phyloP scores from a whole-genome alignment of 192 early-diverging fungal genomes.

The Entomortierella parvispora region DNA sequence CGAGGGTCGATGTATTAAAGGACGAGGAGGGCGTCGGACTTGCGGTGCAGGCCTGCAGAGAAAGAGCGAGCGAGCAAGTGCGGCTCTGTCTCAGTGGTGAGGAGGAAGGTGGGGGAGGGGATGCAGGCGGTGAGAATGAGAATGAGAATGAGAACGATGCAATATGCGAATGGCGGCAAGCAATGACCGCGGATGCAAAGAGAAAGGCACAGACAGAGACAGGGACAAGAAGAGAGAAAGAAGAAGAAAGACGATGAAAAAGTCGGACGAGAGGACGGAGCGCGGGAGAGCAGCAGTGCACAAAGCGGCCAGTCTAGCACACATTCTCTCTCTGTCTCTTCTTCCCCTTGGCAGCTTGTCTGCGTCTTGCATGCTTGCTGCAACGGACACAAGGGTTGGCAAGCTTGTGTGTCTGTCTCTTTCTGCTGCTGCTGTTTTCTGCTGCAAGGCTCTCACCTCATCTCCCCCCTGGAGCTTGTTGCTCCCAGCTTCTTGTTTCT shows the following conservation, averaged over 20 bases:
- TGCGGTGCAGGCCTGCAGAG: background rate
- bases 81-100: background rate
- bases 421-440: background rate
- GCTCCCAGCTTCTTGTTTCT: too few species aligned
- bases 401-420: too few species aligned
- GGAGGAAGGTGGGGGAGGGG: background rate
- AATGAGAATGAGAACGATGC: background rate
- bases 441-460: background rate
- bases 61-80: background rate
- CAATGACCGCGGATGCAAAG: background rate
- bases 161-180: background rate
- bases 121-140: background rate
- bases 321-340: too few species aligned
- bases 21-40: background rate
- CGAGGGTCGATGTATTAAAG: constrained; percentile 1
- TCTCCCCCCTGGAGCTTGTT: too few species aligned
- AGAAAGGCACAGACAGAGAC: background rate
- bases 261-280: too few species aligned
- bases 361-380: too few species aligned
- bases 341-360: too few species aligned
- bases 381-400: too few species aligned
- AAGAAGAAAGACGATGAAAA: background rate
- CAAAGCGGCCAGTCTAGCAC: too few species aligned
- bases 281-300: too few species aligned
- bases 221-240: background rate